phyloP scores from a whole-genome alignment of 352 stramenopile species.

The Phytopythium delawarense region DNA sequence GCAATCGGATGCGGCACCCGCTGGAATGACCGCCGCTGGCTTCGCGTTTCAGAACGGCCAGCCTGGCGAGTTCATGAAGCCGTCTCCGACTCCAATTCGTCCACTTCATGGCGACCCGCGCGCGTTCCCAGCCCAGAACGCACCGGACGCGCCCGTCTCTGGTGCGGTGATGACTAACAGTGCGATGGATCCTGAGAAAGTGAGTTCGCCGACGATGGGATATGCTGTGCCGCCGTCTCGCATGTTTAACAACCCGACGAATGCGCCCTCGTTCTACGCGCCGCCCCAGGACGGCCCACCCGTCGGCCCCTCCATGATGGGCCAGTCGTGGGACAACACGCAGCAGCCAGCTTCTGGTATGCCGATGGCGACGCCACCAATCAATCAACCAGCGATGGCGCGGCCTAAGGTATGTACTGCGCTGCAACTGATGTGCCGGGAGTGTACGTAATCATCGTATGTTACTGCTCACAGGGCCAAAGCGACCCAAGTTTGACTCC shows the following conservation, averaged over 20 bases:
- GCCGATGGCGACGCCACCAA: background rate
- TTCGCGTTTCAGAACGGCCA: background rate
- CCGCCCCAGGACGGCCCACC: constrained; percentile 38
- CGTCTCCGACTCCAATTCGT: constrained; percentile 68
- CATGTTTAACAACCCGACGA: constrained; percentile 57
- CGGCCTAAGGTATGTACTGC: constrained; percentile 5
- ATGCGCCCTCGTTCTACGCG: constrained; percentile 58
- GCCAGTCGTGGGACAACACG: constrained; percentile 29
- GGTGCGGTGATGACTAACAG: background rate
- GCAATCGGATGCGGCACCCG: background rate
- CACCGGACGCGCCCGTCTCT: background rate
- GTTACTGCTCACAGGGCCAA: constrained; percentile 5
- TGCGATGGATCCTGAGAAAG: background rate
- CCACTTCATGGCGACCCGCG: constrained; percentile 65
- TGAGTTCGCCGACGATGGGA: constrained; percentile 8
- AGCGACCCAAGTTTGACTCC: constrained; percentile 42
- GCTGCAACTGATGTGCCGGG: background rate
- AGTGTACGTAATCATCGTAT: background rate
- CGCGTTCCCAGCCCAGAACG: constrained; percentile 12
- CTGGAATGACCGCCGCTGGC: background rate
- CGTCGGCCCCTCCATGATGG: constrained; percentile 26
- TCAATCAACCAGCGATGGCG: background rate
- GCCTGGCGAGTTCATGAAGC: constrained; percentile 47
- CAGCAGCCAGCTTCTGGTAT: background rate
- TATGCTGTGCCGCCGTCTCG: constrained; percentile 35